A percentile compares a stretch with the other conserved stretches of the same genome.
Conservation (phyloP, 1,284 basidiomycete species). For the Apiotrichum sp. region DNA sequence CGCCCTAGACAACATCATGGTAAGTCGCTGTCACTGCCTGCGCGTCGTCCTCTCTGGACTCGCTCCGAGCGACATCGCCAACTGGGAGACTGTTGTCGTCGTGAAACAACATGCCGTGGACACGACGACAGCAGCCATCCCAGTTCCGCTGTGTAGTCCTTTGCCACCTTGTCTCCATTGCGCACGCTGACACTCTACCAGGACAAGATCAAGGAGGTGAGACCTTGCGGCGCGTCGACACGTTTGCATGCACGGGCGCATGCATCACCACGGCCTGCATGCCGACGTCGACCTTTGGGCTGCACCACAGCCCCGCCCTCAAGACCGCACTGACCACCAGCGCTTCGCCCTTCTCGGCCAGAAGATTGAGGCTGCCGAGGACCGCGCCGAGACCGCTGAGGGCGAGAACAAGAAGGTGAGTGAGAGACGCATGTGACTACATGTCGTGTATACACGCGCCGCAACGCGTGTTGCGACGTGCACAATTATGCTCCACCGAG, state of each 20-base stretch:
- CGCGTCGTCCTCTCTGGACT: too few relatives aligned
- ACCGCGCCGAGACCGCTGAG: conserved; percentile 76
- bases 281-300: background rate
- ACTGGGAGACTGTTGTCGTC: too few relatives aligned
- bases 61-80: too few relatives aligned
- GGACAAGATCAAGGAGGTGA: conserved; percentile 56
- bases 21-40: too few relatives aligned
- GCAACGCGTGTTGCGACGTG: background rate
- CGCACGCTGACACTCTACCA: conserved; percentile 19
- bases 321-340: conserved; percentile 29
- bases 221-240: conserved; percentile 7
- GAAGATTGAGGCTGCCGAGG: conserved; percentile 77
- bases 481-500: too few relatives aligned
- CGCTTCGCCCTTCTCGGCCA: conserved; percentile 61
- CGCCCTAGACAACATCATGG: too few relatives aligned
- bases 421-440: background rate
- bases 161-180: too few relatives aligned
- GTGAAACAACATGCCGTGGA: too few relatives aligned
- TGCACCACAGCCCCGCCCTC: too few relatives aligned
- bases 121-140: too few relatives aligned
- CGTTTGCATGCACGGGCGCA: too few relatives aligned
- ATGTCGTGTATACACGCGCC: background rate
- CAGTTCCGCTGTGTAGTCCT: background rate
- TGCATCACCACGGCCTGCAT: background rate
- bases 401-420: conserved; percentile 65